phyloP scores from a whole-genome alignment of 257 asterid genomes.

The Rehmannia glutinosa region DNA sequence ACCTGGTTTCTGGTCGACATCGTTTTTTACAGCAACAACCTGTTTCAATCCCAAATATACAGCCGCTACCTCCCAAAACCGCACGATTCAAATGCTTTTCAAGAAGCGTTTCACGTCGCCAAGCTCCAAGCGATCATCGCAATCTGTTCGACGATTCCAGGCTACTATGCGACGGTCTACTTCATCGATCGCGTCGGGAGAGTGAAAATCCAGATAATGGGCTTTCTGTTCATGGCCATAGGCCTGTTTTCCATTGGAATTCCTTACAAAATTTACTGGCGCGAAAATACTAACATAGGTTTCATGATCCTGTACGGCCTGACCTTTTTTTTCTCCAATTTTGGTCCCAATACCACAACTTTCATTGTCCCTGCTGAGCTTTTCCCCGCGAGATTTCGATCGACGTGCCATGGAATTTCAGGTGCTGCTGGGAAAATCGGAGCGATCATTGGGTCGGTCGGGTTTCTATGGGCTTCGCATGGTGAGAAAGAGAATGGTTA shows the following conservation, averaged over 20 bases:
- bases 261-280: constrained; percentile 35
- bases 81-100: constrained; percentile 19
- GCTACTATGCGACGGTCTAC: constrained; percentile 48
- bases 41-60: constrained; percentile 43
- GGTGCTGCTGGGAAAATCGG: constrained; percentile 52
- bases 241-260: constrained; percentile 37
- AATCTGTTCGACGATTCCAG: constrained; percentile 52
- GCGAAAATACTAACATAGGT: constrained; percentile 4
- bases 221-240: constrained; percentile 50
- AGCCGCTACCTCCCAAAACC: background rate
- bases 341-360: constrained; percentile 61
- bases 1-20: constrained; percentile 49
- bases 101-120: constrained; percentile 41
- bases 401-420: constrained; percentile 49
- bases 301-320: constrained; percentile 45
- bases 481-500: constrained; percentile 4
- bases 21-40: constrained; percentile 52
- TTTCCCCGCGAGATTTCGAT: constrained; percentile 54
- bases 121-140: constrained; percentile 49
- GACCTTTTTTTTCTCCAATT: constrained; percentile 49
- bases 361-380: constrained; percentile 57
- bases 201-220: constrained; percentile 44
- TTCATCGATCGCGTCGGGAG: constrained; percentile 54
- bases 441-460: constrained; percentile 43
- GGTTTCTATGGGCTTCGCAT: constrained; percentile 40